Evolutionary conservation across 768 basidiomycete genomes (phyloP).

Genomic region (Scleroderma bovista): DNA sequence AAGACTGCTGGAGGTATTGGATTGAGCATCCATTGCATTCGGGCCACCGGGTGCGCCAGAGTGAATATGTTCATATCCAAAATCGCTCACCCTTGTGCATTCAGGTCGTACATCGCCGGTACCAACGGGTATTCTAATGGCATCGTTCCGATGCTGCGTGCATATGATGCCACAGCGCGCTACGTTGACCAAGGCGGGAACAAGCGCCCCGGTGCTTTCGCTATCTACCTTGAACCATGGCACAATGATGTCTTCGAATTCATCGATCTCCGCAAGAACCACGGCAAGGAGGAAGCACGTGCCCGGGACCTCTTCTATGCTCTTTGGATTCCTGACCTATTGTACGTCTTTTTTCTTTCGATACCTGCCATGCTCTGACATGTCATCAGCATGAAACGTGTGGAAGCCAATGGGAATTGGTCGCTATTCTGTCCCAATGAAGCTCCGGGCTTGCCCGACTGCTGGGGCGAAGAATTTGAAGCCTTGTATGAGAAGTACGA

Average conservation of each 20-base stretch:
- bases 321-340: slow-evolving; percentile 95
- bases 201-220: slow-evolving; percentile 97
- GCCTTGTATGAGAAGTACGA: slow-evolving; percentile 83
- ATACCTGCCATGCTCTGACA: background rate
- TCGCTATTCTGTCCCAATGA: slow-evolving; percentile 98
- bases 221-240: slow-evolving; percentile 99
- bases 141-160: slow-evolving; percentile 98
- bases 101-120: slow-evolving; percentile 94
- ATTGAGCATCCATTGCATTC: slow-evolving; percentile 91
- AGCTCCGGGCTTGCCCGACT: slow-evolving; percentile 84
- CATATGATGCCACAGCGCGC: slow-evolving; percentile 94
- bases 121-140: slow-evolving; percentile 99
- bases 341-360: slow-evolving; percentile 45
- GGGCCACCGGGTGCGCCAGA: slow-evolving; percentile 76
- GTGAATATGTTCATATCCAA: background rate
- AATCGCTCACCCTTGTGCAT: background rate
- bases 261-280: slow-evolving; percentile 96
- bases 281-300: slow-evolving; percentile 95
- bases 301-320: slow-evolving; percentile 98
- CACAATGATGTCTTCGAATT: slow-evolving; percentile 97
- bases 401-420: slow-evolving; percentile 87
- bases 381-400: slow-evolving; percentile 82
- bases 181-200: slow-evolving; percentile 99
- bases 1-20: slow-evolving; percentile 99
- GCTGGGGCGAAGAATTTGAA: slow-evolving; percentile 87